Evolutionary conservation across 2,329 filamentous ascomycete species (phyloP).

Genomic region (Xylaria sp.): DNA sequence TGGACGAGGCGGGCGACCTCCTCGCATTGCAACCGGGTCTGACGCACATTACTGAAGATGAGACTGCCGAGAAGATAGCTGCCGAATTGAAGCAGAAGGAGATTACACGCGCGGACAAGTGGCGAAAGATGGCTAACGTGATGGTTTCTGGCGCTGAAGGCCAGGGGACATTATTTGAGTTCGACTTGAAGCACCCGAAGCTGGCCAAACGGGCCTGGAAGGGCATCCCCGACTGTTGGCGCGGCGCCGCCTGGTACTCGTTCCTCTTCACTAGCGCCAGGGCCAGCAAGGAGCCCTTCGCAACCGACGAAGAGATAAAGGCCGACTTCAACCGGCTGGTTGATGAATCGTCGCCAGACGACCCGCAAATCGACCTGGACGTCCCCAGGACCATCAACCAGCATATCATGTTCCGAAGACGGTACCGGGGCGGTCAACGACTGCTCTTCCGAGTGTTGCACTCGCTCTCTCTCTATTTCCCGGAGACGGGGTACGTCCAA

Average conservation of each 20-base stretch:
- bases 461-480: conserved; percentile 87
- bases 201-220: conserved; percentile 95
- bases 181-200: conserved; percentile 81
- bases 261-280: conserved; percentile 81
- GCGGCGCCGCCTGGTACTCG: conserved; percentile 89
- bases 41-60: conserved; percentile 59
- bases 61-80: conserved; percentile 53
- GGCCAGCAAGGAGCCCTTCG: conserved; percentile 58
- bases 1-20: conserved; percentile 70
- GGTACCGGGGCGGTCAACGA: conserved; percentile 90
- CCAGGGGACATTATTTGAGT: conserved; percentile 70
- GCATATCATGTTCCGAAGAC: conserved; percentile 94
- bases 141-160: conserved; percentile 51
- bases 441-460: conserved; percentile 92
- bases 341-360: conserved; percentile 76
- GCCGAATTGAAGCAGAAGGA: conserved; percentile 66
- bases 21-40: conserved; percentile 62
- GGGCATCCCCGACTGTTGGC: conserved; percentile 95
- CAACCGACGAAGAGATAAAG: conserved; percentile 72
- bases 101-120: conserved; percentile 65
- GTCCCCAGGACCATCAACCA: conserved; percentile 92
- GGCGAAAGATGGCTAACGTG: conserved; percentile 67
- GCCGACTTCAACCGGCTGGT: conserved; percentile 74
- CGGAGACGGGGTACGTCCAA: conserved; percentile 92
- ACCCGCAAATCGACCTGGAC: conserved; percentile 96